Evolutionary conservation across 768 basidiomycete genomes (phyloP), one percentile per base, ranked within the genome.

Genomic region (Suillus spraguei): DNA sequence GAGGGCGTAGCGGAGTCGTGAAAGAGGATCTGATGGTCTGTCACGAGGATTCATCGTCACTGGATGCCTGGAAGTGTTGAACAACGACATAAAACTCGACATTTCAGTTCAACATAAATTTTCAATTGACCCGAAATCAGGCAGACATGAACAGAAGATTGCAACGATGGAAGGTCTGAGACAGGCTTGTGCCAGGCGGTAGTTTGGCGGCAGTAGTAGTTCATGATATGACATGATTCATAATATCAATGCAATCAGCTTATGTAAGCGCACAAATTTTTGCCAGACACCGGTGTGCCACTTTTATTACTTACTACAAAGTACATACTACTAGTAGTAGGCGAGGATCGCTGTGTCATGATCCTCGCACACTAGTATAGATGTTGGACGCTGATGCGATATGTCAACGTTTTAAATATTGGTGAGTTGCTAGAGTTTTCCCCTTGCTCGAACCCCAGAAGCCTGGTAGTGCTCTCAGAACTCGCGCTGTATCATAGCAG

Each of bases 1-100:
- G 65, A 94, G 82, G 2, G 85, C 82, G 68, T 90, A 90, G 47
- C 90, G 83, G 41, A 94, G 86, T 64, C 90, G 90, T 14, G 88
- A 85, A 3, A 92, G 80, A 16, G 88, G 83, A 74, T 91, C 89
- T 44, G 83, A 77, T 14, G 80, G 76, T 11, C 85, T 78, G 72
- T 87, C 86, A 61, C 85, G 82, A 11, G 82, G 76, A 68, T 82
- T 83, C 80, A 84, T 85, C 16, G 83, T 80, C 32, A 79, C 74
- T 5, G 86, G 78, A 58, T 85, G 82, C 65, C 84, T 86, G 62
- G 84, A 75, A 11, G 77, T 71, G 64, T 74, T 72, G 63, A 83
- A 77, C 68, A 83, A 80, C 0, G 80, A 77, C 36, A 83, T 33
- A 20, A 53, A 53, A 53, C 52, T 53, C 20, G 52, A 53, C 52